Conservation (phyloP, 2,329 filamentous ascomycete genomes). For the Amauroascus verrucosus region DNA sequence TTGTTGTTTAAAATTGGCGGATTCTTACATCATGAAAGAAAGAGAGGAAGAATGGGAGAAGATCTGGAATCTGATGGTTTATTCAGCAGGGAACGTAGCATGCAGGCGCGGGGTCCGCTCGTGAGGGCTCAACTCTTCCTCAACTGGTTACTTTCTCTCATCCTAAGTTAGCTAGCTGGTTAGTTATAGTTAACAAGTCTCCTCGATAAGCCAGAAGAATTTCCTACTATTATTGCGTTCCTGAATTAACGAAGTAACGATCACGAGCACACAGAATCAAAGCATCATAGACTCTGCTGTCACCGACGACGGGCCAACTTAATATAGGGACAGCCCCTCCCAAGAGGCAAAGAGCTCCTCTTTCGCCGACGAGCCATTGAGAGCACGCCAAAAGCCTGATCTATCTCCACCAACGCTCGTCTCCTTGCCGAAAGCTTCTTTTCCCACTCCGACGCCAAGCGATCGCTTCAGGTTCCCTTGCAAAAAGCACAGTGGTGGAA, state of each 20-base stretch:
- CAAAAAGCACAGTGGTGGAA: not conserved
- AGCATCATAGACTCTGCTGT: too few relatives aligned
- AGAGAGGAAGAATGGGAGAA: not conserved
- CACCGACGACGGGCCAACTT: too few relatives aligned
- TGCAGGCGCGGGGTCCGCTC: not conserved
- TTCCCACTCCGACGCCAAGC: not conserved
- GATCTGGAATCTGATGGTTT: not conserved
- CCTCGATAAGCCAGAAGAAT: too few relatives aligned
- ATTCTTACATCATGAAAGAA: constrained; percentile 22
- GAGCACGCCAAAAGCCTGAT: not conserved
- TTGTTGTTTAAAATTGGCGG: not conserved
- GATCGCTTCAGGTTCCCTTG: too few relatives aligned
- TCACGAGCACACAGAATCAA: too few relatives aligned
- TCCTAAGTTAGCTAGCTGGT: too few relatives aligned
- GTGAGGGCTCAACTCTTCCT: too few relatives aligned
- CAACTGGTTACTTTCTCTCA: too few relatives aligned
- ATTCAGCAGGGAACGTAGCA: not conserved
- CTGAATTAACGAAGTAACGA: too few relatives aligned
- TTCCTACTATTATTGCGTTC: too few relatives aligned
- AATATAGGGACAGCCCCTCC: too few relatives aligned
- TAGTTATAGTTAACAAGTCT: too few relatives aligned
- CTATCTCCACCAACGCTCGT: constrained; percentile 3
- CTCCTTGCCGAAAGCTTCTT: constrained; percentile 6
- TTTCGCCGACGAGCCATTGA: constrained; percentile 1
- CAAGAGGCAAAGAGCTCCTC: not conserved